Evolutionary conservation across 2,329 filamentous ascomycete genomes (phyloP).

Genomic region (Cladosporium colombiae): DNA sequence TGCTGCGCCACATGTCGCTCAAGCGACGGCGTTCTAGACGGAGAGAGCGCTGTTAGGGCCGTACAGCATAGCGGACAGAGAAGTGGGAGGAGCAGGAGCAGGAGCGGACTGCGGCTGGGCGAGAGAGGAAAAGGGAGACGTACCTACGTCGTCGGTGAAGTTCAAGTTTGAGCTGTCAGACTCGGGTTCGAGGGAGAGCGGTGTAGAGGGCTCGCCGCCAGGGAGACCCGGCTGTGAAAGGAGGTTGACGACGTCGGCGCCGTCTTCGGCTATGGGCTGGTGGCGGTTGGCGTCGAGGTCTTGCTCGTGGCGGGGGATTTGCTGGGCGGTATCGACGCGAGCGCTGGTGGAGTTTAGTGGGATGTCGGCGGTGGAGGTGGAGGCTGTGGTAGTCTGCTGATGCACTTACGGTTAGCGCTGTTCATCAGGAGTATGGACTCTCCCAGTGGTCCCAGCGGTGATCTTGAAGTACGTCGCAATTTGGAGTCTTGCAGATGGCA

Average conservation of each 20-base stretch:
- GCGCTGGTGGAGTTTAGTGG: conserved; percentile 30
- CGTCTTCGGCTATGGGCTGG: conserved; percentile 29
- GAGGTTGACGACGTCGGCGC: conserved; percentile 38
- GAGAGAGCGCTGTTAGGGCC: conserved; percentile 28
- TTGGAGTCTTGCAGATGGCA: conserved; percentile 17
- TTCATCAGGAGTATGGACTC: conserved; percentile 31
- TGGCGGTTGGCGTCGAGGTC: conserved; percentile 33
- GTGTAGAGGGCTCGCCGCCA: conserved; percentile 18
- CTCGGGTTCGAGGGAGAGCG: conserved; percentile 8
- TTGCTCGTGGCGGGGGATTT: conserved; percentile 30
- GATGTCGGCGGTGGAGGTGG: conserved; percentile 28
- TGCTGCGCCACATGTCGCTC: conserved; percentile 16
- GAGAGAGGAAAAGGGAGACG: conserved; percentile 22
- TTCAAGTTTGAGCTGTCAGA: conserved; percentile 8
- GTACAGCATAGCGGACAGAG: conserved; percentile 32
- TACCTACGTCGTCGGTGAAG: conserved; percentile 32
- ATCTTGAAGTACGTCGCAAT: conserved; percentile 24
- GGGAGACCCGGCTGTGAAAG: conserved; percentile 29
- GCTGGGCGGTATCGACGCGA: conserved; percentile 29
- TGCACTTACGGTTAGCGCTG: conserved; percentile 33
- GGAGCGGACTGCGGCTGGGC: background rate
- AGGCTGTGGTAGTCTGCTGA: conserved; percentile 27
- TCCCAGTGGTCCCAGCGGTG: conserved; percentile 39
- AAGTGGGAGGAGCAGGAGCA: conserved; percentile 21
- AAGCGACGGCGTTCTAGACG: conserved; percentile 16